Percentiles rank a stretch among this genome's conserved stretches.
Evolutionary conservation across 129 eudicot genomes (phyloP).

Genomic region (Artemisia tridentata): DNA sequence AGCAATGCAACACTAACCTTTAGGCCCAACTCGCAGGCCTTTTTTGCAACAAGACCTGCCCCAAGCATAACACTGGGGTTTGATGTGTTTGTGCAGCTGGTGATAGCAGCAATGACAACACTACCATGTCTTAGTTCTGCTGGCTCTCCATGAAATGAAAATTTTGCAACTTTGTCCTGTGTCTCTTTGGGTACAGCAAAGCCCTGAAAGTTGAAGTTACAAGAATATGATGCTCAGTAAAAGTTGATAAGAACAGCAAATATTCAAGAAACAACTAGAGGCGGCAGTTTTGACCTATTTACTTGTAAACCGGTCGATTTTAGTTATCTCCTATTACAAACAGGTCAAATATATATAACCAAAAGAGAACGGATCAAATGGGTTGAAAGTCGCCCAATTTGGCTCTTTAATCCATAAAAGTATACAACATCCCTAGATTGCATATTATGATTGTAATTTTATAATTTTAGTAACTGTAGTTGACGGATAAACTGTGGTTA

Average conservation of each 20-base stretch:
- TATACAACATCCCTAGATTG: too few relatives aligned
- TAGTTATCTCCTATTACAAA: too few relatives aligned
- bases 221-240: slow-evolving; percentile 1
- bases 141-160: slow-evolving; percentile 70
- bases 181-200: slow-evolving; percentile 85
- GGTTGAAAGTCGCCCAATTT: too few relatives aligned
- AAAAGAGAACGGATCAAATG: too few relatives aligned
- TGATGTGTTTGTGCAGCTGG: slow-evolving; percentile 97
- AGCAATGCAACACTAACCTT: slow-evolving; percentile 39
- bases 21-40: slow-evolving; percentile 88
- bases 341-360: too few relatives aligned
- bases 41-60: slow-evolving; percentile 95
- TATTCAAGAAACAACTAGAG: too few relatives aligned
- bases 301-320: too few relatives aligned
- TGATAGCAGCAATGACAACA: slow-evolving; percentile 94
- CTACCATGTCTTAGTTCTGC: slow-evolving; percentile 92
- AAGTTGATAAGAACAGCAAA: not conserved
- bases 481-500: too few relatives aligned
- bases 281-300: too few relatives aligned
- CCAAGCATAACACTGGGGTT: slow-evolving; percentile 99
- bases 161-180: slow-evolving; percentile 81
- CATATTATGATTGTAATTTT: too few relatives aligned
- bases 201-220: slow-evolving; percentile 46
- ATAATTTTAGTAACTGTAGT: too few relatives aligned
- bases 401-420: too few relatives aligned